Conservation (phyloP, 2,329 filamentous ascomycete species). For the Magnaporthales sp. region DNA sequence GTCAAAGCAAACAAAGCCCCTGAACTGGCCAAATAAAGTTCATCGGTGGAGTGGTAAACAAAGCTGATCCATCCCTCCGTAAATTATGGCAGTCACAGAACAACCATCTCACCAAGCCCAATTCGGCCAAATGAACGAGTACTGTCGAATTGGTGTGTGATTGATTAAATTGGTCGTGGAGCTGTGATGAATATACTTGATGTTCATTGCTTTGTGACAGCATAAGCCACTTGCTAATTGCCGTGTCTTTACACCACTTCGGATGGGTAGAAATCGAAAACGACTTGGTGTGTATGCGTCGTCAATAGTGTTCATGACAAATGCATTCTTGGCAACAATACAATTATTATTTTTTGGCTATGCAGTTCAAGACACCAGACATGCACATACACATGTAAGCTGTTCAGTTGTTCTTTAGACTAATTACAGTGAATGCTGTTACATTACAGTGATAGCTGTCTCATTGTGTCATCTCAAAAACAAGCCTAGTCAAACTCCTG, state of each 20-base stretch:
- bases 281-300: too few relatives aligned
- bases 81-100: not conserved
- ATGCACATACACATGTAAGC: too few relatives aligned
- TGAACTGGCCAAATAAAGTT: not conserved
- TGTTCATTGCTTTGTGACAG: not conserved
- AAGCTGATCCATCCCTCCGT: not conserved
- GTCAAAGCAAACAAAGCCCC: not conserved
- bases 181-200: not conserved
- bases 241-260: not conserved
- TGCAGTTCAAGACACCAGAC: too few relatives aligned
- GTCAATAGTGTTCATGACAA: too few relatives aligned
- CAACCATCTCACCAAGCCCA: not conserved
- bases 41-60: not conserved
- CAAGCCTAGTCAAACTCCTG: not conserved
- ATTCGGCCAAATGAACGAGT: not conserved
- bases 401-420: too few relatives aligned
- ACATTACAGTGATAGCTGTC: not conserved
- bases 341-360: too few relatives aligned
- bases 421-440: too few relatives aligned
- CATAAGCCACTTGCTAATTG: not conserved
- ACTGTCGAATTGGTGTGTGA: not conserved
- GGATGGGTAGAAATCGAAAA: not conserved
- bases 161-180: not conserved
- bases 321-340: too few relatives aligned
- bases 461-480: not conserved